Evolutionary conservation across 1,284 basidiomycete species (phyloP).

Genomic region (Apiotrichum laibachii): DNA sequence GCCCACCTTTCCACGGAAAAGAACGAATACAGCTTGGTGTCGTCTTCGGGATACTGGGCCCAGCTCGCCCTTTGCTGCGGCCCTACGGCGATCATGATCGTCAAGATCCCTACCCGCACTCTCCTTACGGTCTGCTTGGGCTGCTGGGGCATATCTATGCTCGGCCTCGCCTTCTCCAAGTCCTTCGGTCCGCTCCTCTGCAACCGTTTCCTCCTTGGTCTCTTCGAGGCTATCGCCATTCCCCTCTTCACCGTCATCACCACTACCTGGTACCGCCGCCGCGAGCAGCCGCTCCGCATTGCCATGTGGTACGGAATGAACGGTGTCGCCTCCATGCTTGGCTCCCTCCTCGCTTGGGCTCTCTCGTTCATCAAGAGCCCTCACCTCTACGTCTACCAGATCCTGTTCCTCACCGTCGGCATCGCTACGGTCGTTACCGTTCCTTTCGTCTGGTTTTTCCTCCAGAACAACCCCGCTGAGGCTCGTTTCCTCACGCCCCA

Average conservation of each 20-base stretch:
- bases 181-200: slow-evolving; percentile 35
- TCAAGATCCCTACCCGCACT: slow-evolving; percentile 37
- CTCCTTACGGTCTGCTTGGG: slow-evolving; percentile 44
- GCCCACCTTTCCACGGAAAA: slow-evolving; percentile 28
- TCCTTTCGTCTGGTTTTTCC: slow-evolving; percentile 34
- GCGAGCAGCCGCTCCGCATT: slow-evolving; percentile 45
- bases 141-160: slow-evolving; percentile 36
- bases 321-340: slow-evolving; percentile 28
- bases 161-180: slow-evolving; percentile 23
- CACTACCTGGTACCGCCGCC: slow-evolving; percentile 50
- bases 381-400: slow-evolving; percentile 31
- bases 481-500: slow-evolving; percentile 40
- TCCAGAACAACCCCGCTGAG: slow-evolving; percentile 42
- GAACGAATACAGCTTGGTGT: slow-evolving; percentile 34
- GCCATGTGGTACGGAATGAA: slow-evolving; percentile 35
- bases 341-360: slow-evolving; percentile 33
- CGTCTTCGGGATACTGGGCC: slow-evolving; percentile 25
- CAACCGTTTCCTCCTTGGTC: slow-evolving; percentile 47
- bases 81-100: slow-evolving; percentile 46
- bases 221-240: slow-evolving; percentile 49
- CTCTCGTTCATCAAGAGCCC: slow-evolving; percentile 27
- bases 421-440: slow-evolving; percentile 47
- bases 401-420: slow-evolving; percentile 48
- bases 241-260: slow-evolving; percentile 52
- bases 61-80: slow-evolving; percentile 31